Evolutionary conservation across 345 rosid species (phyloP), one percentile per base, ranked within the genome.

Genomic region (Hibiscus syriacus): DNA sequence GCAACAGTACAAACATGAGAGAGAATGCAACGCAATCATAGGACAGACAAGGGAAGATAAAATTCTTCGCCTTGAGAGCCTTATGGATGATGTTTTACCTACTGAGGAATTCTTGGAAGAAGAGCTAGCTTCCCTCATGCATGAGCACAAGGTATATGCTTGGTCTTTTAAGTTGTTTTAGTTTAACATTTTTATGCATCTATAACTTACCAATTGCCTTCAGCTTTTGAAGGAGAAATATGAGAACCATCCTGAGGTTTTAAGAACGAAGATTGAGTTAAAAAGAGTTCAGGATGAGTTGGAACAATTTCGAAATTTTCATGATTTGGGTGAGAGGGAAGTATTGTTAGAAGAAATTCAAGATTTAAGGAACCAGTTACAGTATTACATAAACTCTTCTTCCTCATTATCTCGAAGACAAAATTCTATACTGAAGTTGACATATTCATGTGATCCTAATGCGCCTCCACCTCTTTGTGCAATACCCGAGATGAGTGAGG

Each of bases 1-100:
- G 68, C 96, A 92, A 79, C 99, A 92, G 70, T 92, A 88, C 84
- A 95, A 92, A 82, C 98, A 95, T 75, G 99, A 92, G 79, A 86
- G 99, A 57, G 99, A 95, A 69, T 95, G 98, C 84, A 92, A 85
- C 79, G 88, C 96, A 63, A 76, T 92, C 67, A 90, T 95, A 71
- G 89, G 84, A 64, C 90, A 90, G 81, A 92, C 92, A 43, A 88
- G 85, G 78, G 98, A 95, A 75, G 97, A 92, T 52, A 95, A 90
- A 80, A 92, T 92, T 83, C 73, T 82, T 74, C 96, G 94, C 55
- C 92, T 95, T 53, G 99, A 92, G 80, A 76, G 96, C 82, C 97
- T 95, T 59, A 84, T 95, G 97, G 99, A 90, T 74, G 98, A 98
- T 64, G 96, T 92, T 74, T 85, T 95, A 77, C 84, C 97, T 13